These are phyloP conservation scores for Coemansia nantahalensis DNA, from an alignment of 192 early-diverging fungal genomes.

Conservation along the genomic window DNA sequence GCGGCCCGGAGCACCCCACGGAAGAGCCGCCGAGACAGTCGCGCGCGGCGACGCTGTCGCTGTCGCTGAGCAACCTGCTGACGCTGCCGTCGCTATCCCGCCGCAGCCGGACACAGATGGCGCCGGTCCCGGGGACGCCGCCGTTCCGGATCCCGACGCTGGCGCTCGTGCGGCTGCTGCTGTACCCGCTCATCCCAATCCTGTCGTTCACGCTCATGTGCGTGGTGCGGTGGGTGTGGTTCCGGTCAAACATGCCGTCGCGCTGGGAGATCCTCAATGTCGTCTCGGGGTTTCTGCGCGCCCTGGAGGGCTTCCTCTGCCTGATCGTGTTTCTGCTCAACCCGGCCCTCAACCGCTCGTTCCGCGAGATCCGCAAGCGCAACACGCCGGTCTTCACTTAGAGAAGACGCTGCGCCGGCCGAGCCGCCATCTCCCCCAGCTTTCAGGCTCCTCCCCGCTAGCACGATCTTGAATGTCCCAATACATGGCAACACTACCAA, in stretches of 20 bases:
- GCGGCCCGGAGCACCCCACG: no score
- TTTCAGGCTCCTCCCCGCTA: no score
- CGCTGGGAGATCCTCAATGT: slow-evolving; percentile 42
- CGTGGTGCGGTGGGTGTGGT: slow-evolving; percentile 51
- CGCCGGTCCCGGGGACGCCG: slow-evolving; percentile 7
- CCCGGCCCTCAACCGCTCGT: slow-evolving; percentile 45
- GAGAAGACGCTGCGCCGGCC: no score
- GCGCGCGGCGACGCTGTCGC: no score
- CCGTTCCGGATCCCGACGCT: slow-evolving; percentile 43
- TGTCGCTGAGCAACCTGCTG: slow-evolving; percentile 10
- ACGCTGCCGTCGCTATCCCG: slow-evolving; percentile 12
- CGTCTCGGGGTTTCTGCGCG: slow-evolving; percentile 36
- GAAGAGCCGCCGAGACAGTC: no score
- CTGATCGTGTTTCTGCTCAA: slow-evolving; percentile 50
- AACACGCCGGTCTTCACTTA: slow-evolving; percentile 33
- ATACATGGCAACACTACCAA: no score
- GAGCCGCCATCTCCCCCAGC: no score
- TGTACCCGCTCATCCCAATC: slow-evolving; percentile 49
- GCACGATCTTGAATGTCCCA: no score
- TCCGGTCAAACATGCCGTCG: slow-evolving; percentile 43
- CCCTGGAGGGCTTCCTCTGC: slow-evolving; percentile 41
- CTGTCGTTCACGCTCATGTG: slow-evolving; percentile 50
- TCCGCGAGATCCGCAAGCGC: slow-evolving; percentile 46
- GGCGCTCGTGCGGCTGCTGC: slow-evolving; percentile 33
- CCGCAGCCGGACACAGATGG: slow-evolving; percentile 18